Base-by-base conservation (phyloP, 2,329 filamentous ascomycete genomes). In the Exophiala sideris region DNA sequence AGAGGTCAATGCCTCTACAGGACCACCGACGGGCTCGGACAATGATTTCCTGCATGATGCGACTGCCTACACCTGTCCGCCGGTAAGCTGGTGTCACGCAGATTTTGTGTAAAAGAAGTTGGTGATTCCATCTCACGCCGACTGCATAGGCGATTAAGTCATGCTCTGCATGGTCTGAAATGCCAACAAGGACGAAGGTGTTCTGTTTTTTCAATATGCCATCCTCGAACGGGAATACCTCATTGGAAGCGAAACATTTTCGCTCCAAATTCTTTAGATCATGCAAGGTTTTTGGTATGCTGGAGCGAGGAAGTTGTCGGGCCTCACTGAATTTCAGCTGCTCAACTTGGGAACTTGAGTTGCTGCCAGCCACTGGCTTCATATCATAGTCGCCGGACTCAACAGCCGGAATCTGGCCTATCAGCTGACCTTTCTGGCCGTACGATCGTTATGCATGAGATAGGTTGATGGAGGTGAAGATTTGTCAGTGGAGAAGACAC, bases 81-180 rank as follows among this genome's bases (percentile, higher is more conserved):
- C 77, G 74, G 64, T 75, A 70, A 39, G 67, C 59, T 62, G 75
- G 72, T 24, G 73, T 65, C 11, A 80, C 75, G 58, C 77, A 80
- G 35, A 80, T 68, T 60, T 81, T 81, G 62, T 81, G 77, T 40
- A 81, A 68, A 50, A 77, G 70, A 14, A 74, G 73, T 21, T 70
- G 58, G 45, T 71, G 70, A 59, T 74, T 74, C 53, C 72, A 71
- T 45, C 73, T 70, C 40, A 76, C 70, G 57, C 72, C 76, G 49
- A 79, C 71, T 16, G 73, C 68, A 63, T 80, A 81, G 36, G 73
- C 77, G 49, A 73, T 66, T 47, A 55, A 60, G 47, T 52, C 53
- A 61, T 12, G n/a, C 14, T 20, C 18, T 21, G 36, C 16, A 3
- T 33, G 10, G 4, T 42, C 9, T 10, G 34, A 32, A 4, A 52